phyloP scores from a whole-genome alignment of 2,329 filamentous ascomycete genomes.

The Neodidymelliopsis sp. region DNA sequence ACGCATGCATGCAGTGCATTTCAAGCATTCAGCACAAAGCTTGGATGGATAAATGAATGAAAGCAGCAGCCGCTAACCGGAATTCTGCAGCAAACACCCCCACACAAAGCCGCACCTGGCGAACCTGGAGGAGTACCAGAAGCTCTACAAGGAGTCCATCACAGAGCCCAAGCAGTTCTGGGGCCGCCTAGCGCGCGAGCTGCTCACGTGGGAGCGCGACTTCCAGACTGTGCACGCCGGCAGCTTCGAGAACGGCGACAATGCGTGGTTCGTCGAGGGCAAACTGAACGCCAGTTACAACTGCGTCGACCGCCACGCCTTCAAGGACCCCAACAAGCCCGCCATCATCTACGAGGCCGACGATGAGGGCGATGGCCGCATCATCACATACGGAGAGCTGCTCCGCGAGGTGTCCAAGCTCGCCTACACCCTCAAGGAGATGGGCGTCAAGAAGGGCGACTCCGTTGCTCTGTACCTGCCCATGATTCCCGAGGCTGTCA shows the following conservation, averaged over 20 bases:
- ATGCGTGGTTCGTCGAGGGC: slow-evolving; percentile 94
- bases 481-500: slow-evolving; percentile 96
- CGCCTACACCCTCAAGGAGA: slow-evolving; percentile 88
- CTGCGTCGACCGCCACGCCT: slow-evolving; percentile 95
- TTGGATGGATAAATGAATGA: too few relatives aligned
- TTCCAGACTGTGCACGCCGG: slow-evolving; percentile 89
- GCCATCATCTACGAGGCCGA: slow-evolving; percentile 99
- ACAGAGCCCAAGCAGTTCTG: slow-evolving; percentile 89
- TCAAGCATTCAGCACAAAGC: slow-evolving; percentile 12
- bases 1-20: too few relatives aligned
- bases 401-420: slow-evolving; percentile 89
- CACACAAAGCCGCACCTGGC: slow-evolving; percentile 64
- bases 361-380: slow-evolving; percentile 84
- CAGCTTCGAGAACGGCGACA: slow-evolving; percentile 79
- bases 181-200: slow-evolving; percentile 83
- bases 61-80: slow-evolving; percentile 15
- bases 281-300: slow-evolving; percentile 96
- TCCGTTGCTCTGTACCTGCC: slow-evolving; percentile 96
- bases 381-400: slow-evolving; percentile 91
- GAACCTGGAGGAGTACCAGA: slow-evolving; percentile 68
- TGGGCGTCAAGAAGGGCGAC: slow-evolving; percentile 96
- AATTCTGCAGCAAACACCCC: slow-evolving; percentile 63
- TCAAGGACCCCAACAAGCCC: slow-evolving; percentile 89
- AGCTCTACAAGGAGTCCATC: slow-evolving; percentile 82
- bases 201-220: slow-evolving; percentile 88